These are phyloP conservation scores for Chaetomiaceae sp. DNA, from an alignment of 2,329 filamentous ascomycete species.

Conservation along the genomic window DNA sequence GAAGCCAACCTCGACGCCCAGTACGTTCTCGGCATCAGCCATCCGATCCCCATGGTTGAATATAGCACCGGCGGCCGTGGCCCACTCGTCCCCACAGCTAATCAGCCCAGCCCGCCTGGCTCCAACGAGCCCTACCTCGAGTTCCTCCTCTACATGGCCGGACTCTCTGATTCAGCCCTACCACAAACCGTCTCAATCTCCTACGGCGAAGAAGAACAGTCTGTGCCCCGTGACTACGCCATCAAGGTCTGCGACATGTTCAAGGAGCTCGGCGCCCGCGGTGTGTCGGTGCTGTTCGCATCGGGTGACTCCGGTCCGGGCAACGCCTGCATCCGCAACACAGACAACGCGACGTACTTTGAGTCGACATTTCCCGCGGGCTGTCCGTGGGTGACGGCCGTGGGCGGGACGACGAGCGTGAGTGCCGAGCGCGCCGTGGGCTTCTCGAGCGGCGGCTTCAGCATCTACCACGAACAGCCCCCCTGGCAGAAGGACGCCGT, in stretches of 20 bases:
- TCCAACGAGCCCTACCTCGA: constrained; percentile 67
- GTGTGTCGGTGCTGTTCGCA: constrained; percentile 60
- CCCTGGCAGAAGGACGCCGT: constrained; percentile 39
- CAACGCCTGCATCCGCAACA: constrained; percentile 55
- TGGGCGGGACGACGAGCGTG: constrained; percentile 51
- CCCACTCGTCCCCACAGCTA: constrained; percentile 50
- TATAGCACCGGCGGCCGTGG: constrained; percentile 59
- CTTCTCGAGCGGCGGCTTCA: constrained; percentile 43
- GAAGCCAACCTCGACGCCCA: constrained; percentile 65
- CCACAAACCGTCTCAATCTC: constrained; percentile 61
- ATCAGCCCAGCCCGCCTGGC: constrained; percentile 44
- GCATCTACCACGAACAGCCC: constrained; percentile 41
- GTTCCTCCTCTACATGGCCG: constrained; percentile 56
- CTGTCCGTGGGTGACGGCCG: constrained; percentile 55
- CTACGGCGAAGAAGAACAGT: constrained; percentile 65
- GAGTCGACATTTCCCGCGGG: constrained; percentile 51
- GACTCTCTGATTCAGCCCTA: constrained; percentile 45
- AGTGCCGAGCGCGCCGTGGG: constrained; percentile 27
- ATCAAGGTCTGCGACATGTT: constrained; percentile 59
- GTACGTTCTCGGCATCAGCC: constrained; percentile 53
- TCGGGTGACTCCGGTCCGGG: constrained; percentile 58
- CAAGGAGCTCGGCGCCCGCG: constrained; percentile 61
- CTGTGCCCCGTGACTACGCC: constrained; percentile 57
- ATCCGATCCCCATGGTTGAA: constrained; percentile 50
- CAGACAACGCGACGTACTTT: constrained; percentile 49